A percentile compares a stretch with the other conserved stretches of the same genome.
Conservation (phyloP, 140 eudicot species). For the Eryngium alpinum region DNA sequence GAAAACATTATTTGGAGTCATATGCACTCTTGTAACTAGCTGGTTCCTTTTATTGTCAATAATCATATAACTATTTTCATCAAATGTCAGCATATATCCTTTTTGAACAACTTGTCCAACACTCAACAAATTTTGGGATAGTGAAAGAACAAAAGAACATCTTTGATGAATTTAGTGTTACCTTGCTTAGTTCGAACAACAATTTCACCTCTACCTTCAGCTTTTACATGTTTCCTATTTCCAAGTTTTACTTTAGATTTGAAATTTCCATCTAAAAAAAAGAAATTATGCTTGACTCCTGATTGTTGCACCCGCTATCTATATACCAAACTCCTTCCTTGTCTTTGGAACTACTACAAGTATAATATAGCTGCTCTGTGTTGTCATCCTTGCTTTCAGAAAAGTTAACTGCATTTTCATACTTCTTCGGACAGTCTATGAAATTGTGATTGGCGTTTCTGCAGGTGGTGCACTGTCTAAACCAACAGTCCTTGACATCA, state of each 20-base stretch:
- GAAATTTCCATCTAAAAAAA: not conserved
- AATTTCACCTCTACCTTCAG: constrained; percentile 1
- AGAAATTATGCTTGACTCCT: not conserved
- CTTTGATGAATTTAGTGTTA: not conserved
- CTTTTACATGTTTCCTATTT: not conserved
- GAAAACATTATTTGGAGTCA: constrained; percentile 19
- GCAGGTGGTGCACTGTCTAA: not conserved
- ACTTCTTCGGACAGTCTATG: not conserved
- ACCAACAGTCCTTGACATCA: not conserved
- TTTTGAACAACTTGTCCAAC: constrained; percentile 13
- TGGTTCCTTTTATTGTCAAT: constrained; percentile 6
- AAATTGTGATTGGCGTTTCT: not conserved
- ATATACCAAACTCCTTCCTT: constrained; percentile 6
- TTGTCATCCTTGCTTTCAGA: not conserved
- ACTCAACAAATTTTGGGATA: constrained; percentile 11
- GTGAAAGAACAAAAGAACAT: constrained; percentile 8
- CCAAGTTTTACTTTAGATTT: not conserved
- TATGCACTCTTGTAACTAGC: not conserved
- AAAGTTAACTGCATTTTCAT: not conserved
- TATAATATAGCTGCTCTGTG: not conserved
- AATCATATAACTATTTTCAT: not conserved
- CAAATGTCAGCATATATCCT: not conserved
- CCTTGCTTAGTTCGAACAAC: not conserved
- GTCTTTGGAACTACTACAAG: not conserved
- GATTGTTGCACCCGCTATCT: not conserved